Percentiles rank a stretch among this genome's conserved stretches.
phyloP scores from a whole-genome alignment of 805 yeast species.

The Candida maesae region DNA sequence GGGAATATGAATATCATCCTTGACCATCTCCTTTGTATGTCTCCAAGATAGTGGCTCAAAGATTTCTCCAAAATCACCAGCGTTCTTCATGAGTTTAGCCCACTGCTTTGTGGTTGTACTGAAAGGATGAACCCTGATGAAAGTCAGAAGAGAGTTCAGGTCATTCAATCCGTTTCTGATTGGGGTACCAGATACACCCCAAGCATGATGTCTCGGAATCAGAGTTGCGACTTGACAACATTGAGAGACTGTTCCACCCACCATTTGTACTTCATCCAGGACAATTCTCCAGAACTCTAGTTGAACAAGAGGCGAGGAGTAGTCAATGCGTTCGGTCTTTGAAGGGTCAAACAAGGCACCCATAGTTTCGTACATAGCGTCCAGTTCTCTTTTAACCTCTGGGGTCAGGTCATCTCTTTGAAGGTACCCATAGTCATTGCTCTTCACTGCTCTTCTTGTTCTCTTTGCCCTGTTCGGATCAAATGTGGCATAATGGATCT shows the following conservation, averaged over 20 bases:
- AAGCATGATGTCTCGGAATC: conserved; percentile 82
- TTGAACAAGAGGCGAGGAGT: conserved; percentile 78
- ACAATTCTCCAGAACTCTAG: conserved; percentile 87
- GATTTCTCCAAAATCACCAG: conserved; percentile 42
- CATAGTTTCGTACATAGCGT: conserved; percentile 13
- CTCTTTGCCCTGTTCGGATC: conserved; percentile 43
- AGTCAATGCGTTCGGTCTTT: conserved; percentile 34
- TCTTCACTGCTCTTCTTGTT: conserved; percentile 13
- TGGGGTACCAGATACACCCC: conserved; percentile 98
- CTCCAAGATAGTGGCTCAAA: conserved; percentile 60
- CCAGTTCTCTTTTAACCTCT: conserved; percentile 6
- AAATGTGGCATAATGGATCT: conserved; percentile 75
- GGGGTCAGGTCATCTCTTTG: neutral
- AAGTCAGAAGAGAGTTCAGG: conserved; percentile 65
- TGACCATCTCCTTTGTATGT: conserved; percentile 83
- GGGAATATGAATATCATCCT: conserved; percentile 72
- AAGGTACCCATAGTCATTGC: neutral
- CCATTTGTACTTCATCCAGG: conserved; percentile 94
- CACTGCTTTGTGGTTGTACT: conserved; percentile 24
- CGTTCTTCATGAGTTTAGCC: conserved; percentile 11
- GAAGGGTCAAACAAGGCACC: conserved; percentile 6
- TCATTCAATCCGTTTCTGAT: conserved; percentile 65
- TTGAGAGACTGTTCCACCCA: conserved; percentile 64
- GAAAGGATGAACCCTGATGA: conserved; percentile 67
- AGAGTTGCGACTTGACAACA: conserved; percentile 78